Evolutionary conservation across 495 filamentous ascomycete species (phyloP).

Genomic region (Aeminium ludgeri): DNA sequence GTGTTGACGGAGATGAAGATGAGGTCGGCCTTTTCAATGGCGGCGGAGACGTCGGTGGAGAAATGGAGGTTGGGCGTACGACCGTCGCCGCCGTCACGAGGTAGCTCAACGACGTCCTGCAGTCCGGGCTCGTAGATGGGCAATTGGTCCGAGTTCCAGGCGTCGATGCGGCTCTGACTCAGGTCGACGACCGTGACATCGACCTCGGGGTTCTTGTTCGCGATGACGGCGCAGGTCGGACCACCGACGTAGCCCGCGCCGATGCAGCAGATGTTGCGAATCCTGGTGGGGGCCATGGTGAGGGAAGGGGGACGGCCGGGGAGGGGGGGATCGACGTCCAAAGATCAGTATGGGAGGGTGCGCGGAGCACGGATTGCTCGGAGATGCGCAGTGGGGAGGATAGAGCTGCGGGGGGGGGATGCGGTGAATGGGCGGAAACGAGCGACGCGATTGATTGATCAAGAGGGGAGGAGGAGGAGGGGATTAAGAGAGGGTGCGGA

Average conservation of each 20-base stretch:
- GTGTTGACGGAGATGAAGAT: slow-evolving; percentile 71
- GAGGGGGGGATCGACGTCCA: too few species aligned
- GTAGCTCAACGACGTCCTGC: slow-evolving; percentile 43
- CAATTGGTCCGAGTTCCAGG: slow-evolving; percentile 56
- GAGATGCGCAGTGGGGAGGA: too few species aligned
- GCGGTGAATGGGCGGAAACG: too few species aligned
- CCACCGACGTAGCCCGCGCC: slow-evolving; percentile 56
- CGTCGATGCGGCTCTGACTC: slow-evolving; percentile 43
- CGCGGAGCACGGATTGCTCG: too few species aligned
- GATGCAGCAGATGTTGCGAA: slow-evolving; percentile 45
- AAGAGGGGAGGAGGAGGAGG: too few species aligned
- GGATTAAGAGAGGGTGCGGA: too few species aligned
- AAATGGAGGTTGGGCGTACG: slow-evolving; percentile 51
- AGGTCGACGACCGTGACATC: slow-evolving; percentile 56
- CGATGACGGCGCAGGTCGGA: slow-evolving; percentile 59
- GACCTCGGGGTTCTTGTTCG: slow-evolving; percentile 50
- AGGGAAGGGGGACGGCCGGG: too few species aligned
- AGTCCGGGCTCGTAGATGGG: slow-evolving; percentile 68
- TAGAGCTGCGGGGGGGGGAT: too few species aligned
- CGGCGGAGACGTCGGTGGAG: slow-evolving; percentile 42
- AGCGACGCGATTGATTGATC: too few species aligned
- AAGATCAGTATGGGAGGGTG: slow-evolving; percentile 32
- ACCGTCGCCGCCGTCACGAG: slow-evolving; percentile 38
- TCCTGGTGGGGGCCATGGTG: slow-evolving; percentile 2
- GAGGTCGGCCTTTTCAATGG: slow-evolving; percentile 52